Evolutionary conservation across 805 yeast species (phyloP), one percentile per base, ranked within the genome.

Genomic region (Spathaspora girioi): DNA sequence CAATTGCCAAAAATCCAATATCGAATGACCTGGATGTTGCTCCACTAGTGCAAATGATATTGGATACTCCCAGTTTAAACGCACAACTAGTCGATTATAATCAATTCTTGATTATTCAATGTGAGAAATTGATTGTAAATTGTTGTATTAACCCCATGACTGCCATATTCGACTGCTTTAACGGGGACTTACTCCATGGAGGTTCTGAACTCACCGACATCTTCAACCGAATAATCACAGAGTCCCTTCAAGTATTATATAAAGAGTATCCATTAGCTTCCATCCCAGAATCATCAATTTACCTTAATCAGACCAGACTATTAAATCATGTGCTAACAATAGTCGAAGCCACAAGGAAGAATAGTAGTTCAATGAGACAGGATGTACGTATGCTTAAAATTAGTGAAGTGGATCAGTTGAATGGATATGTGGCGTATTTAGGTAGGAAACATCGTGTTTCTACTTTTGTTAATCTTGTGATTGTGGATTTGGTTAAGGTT

Each of bases 131-230:
- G 51, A 74, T 87, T 44, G 84, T 87, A 18, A 94, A 94, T 62
- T 79, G 89, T 1, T 88, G 94, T 61, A 84, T 93, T 56, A 93
- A 94, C 61, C 87, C 97, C 0, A 70, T 87, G 27, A 87, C 97
- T 0, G 86, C 97, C 0, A 70, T 90, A 19, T 68, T 88, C 23
- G 87, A 89, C 64, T 87, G 94, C 62, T 63, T 76, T 38, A 94
- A 94, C 61, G 96, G 96, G 32, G 89, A 86, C 48, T 69, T 93
- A 17, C 67, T 76, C n/a, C 60, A 68, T 15, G 69, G 79, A 32
- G 40, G 40, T 3, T 62, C 66, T 2, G 61, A 72, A 7, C 61
- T 71, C 2, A 50, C 62, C 10, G 54, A 57, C 1, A 57, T 81
- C 5, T 64, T 82, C 60, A 59, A 55, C 19, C 62, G 67, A 14